A percentile compares a stretch with the other conserved stretches of the same genome.
Conservation (phyloP, 345 rosid species). For the Corymbia maculata region DNA sequence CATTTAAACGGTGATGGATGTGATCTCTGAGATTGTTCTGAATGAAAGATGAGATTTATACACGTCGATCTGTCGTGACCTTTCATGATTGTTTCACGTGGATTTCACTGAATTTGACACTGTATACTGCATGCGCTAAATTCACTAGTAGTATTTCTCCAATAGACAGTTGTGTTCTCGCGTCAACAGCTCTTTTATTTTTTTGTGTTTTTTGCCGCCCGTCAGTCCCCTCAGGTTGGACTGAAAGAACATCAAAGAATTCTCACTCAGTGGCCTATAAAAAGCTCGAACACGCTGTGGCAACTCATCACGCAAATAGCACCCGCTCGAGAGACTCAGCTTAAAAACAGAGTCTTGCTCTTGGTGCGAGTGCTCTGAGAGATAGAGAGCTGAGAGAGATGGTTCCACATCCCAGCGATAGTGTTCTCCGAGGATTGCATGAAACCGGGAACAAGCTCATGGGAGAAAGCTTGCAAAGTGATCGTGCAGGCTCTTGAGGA, state of each 20-base stretch:
- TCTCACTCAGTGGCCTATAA: neutral
- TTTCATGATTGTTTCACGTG: too few species aligned
- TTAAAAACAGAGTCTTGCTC: neutral
- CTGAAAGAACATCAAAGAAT: too few species aligned
- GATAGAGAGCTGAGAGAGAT: neutral
- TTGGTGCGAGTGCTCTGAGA: neutral
- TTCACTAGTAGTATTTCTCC: too few species aligned
- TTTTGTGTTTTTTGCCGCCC: too few species aligned
- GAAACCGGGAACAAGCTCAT: conserved; percentile 7
- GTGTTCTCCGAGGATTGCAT: neutral
- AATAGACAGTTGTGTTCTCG: too few species aligned
- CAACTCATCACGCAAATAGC: neutral
- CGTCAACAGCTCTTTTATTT: too few species aligned
- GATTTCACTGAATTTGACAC: too few species aligned
- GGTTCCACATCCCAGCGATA: neutral
- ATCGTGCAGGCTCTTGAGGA: conserved; percentile 13
- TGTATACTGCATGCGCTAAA: too few species aligned
- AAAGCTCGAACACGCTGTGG: neutral
- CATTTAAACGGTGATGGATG: too few species aligned
- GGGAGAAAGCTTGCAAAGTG: conserved; percentile 10
- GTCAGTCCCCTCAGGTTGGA: neutral
- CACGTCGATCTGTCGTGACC: too few species aligned
- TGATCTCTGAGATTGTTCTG: too few species aligned
- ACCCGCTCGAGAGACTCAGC: neutral
- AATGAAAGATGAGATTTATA: too few species aligned